Percentiles rank a stretch among this genome's conserved stretches.
These are phyloP conservation scores for Flueggea neowawraea DNA, from an alignment of 441 rosid genomes.

Conservation along the genomic window DNA sequence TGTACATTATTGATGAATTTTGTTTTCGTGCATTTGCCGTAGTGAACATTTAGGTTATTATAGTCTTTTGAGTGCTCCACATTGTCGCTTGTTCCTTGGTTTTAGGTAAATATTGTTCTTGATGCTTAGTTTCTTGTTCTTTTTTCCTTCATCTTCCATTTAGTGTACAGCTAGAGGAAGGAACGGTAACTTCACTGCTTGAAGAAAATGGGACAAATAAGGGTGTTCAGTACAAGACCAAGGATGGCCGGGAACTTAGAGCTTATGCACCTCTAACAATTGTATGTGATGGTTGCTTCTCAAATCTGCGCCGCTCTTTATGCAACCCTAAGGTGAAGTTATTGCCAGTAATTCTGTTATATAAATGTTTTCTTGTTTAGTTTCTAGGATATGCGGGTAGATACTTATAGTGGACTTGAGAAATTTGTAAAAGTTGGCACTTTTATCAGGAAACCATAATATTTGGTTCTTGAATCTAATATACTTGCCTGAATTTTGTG, in stretches of 20 bases:
- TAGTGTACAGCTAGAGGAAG: constrained; percentile 77
- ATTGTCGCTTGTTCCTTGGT: neutral
- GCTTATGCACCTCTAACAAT: constrained; percentile 74
- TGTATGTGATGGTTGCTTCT: no score
- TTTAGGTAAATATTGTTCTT: no score
- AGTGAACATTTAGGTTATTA: no score
- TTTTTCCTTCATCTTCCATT: constrained; percentile 4
- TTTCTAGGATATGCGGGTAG: no score
- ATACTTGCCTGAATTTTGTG: no score
- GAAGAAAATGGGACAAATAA: constrained; percentile 66
- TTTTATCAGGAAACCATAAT: neutral
- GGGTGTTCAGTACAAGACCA: constrained; percentile 78
- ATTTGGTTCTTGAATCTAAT: neutral
- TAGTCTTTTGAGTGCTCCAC: no score
- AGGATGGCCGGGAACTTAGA: constrained; percentile 45
- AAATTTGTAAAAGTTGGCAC: neutral
- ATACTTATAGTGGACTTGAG: no score
- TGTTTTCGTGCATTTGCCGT: no score
- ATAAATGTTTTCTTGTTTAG: neutral
- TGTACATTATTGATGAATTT: no score
- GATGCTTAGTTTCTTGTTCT: neutral
- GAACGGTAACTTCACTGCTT: constrained; percentile 67
- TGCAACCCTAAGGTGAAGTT: constrained; percentile 75
- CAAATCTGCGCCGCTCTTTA: constrained; percentile 68
- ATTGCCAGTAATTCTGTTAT: neutral